These are phyloP conservation scores for Tetrastigma voinierianum DNA, from an alignment of 164 flowering plant genomes.

Conservation along the genomic window DNA sequence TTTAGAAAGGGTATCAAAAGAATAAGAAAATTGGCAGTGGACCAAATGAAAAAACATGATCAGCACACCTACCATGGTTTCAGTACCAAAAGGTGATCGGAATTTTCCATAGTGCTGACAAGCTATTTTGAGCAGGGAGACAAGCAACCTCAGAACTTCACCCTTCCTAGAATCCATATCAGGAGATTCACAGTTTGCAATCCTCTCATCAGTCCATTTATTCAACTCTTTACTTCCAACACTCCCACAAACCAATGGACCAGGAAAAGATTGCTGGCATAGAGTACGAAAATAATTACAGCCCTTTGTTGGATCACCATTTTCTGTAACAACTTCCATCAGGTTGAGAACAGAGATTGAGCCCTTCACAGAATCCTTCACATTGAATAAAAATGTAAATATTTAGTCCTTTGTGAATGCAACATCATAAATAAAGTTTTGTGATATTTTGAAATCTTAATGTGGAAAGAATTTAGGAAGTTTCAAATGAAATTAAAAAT, in stretches of 20 bases:
- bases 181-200: conserved; percentile 52
- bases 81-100: conserved; percentile 90
- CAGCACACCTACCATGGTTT: conserved; percentile 58
- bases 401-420: no score
- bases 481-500: no score
- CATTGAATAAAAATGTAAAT: background rate
- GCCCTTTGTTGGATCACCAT: conserved; percentile 27
- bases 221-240: conserved; percentile 76
- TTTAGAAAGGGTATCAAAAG: background rate
- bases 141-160: conserved; percentile 65
- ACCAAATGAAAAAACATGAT: background rate
- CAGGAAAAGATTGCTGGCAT: conserved; percentile 81
- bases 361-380: conserved; percentile 61
- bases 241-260: conserved; percentile 93
- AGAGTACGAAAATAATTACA: conserved; percentile 61
- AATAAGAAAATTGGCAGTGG: background rate
- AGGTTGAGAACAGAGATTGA: conserved; percentile 70
- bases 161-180: conserved; percentile 50
- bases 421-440: no score
- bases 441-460: no score
- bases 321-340: conserved; percentile 57
- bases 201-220: conserved; percentile 96
- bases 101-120: conserved; percentile 95
- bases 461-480: no score
- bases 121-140: conserved; percentile 83